Evolutionary conservation across 192 early-diverging fungal species (phyloP).

Genomic region (Dimargaris cristalligena): DNA sequence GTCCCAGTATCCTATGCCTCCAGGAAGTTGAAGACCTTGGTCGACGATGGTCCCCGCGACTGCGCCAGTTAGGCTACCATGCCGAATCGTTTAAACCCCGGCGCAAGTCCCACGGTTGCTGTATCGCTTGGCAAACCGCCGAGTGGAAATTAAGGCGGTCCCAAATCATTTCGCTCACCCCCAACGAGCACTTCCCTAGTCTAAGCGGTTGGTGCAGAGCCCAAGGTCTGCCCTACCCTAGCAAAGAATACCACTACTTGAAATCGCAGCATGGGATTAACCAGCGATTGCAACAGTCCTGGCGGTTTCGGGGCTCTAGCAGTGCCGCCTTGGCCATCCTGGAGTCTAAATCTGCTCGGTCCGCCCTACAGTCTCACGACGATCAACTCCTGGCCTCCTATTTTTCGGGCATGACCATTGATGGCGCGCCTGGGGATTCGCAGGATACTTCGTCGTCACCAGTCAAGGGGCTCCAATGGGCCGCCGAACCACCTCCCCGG

Average conservation of each 20-base stretch:
- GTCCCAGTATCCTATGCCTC: background rate
- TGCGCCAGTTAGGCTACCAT: background rate
- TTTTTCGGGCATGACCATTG: background rate
- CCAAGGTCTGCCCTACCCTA: too few species aligned
- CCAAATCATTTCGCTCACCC: background rate
- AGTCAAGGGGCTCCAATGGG: too few species aligned
- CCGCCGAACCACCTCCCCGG: too few species aligned
- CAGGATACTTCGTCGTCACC: too few species aligned
- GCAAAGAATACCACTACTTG: too few species aligned
- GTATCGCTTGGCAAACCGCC: background rate
- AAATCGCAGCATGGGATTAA: too few species aligned
- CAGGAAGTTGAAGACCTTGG: background rate
- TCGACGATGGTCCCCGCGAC: background rate
- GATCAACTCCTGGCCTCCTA: background rate
- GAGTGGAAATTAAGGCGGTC: background rate
- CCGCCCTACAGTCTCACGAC: background rate
- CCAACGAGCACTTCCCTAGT: background rate
- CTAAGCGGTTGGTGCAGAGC: background rate
- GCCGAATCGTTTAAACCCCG: too few species aligned
- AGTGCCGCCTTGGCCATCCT: background rate
- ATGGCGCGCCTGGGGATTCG: too few species aligned
- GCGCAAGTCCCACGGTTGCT: background rate
- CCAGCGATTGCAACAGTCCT: too few species aligned
- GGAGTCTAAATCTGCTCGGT: too few species aligned
- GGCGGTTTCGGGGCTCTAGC: too few species aligned